Base-by-base conservation (phyloP, 176 grass and related monocot species). In the Panicum miliaceum region DNA sequence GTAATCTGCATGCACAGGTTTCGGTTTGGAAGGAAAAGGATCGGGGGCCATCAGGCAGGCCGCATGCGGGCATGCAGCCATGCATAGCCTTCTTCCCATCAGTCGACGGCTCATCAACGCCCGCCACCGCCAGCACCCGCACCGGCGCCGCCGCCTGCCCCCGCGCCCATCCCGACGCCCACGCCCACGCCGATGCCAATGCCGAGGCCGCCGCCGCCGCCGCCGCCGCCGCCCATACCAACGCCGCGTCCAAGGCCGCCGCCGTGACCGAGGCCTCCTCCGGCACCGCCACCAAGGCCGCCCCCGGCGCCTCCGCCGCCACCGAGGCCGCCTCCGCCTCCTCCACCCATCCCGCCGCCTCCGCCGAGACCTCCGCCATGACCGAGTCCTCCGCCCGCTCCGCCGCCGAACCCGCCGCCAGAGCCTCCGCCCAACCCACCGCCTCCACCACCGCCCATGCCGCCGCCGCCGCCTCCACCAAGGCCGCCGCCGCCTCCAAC, bases 171-270 rank as follows among this genome's bases (percentile, higher is more conserved):
- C 2, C 80, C 86, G 0, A 83, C 66, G 19, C 86, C 81, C 0
- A 84, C 75, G 8, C 86, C 86, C 0, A 84, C 75, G 1, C 75
- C 86, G n/a, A 84, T 50, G 1, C 81, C 81, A 7, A 83, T 76
- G 5, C 86, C 86, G 3, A 88, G 36, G 46, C 68, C 68, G 0
- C 56, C 76, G 0, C 84, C 84, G 4, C 66, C 57, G 0, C 84
- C 84, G 1, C 67, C 57, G 3, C 77, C n/a, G n/a, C n/a, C n/a
- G n/a, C n/a, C n/a, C n/a, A n/a, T n/a, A n/a, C n/a, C n/a, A n/a
- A n/a, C n/a, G n/a, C n/a, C 1, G 29, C 29, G 29, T 32, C 29
- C 77, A 0, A 86, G 16, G 0, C 85, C 77, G 25, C 10, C 69
- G 16, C 69, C 69, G 2, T 53, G 56, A 29, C 84, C 84, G 37